Percentiles rank a stretch among this genome's conserved stretches.
Conservation (phyloP, 495 filamentous ascomycete genomes). For the Evansstolkia leycettana region DNA sequence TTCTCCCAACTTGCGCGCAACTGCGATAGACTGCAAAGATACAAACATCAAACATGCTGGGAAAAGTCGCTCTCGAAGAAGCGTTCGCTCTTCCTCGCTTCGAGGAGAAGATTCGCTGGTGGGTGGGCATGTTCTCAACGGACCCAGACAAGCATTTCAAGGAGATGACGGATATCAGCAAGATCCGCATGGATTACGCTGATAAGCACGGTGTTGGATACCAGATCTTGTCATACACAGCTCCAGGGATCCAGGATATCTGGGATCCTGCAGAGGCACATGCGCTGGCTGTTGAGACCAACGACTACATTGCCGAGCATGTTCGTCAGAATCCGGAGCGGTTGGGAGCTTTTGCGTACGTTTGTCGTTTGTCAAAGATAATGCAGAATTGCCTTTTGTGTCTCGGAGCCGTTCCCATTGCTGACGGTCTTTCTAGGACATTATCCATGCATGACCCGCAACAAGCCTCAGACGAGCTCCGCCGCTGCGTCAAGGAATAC, state of each 20-base stretch:
- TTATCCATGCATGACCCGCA: slow-evolving; percentile 42
- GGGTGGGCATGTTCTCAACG: slow-evolving; percentile 5
- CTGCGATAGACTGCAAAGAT: background rate
- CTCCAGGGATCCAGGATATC: slow-evolving; percentile 47
- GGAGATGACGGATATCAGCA: slow-evolving; percentile 37
- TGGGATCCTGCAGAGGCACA: slow-evolving; percentile 33
- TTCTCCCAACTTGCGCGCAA: too few relatives aligned
- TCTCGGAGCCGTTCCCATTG: slow-evolving; percentile 1
- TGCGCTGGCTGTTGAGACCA: slow-evolving; percentile 35
- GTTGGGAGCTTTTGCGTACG: slow-evolving; percentile 44
- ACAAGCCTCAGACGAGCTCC: slow-evolving; percentile 42
- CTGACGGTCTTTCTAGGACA: slow-evolving; percentile 11
- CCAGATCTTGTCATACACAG: slow-evolving; percentile 44
- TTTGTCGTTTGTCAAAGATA: background rate
- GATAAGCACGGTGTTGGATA: slow-evolving; percentile 49
- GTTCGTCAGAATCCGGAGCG: slow-evolving; percentile 37
- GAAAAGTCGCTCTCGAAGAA: slow-evolving; percentile 41
- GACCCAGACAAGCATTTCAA: slow-evolving; percentile 22
- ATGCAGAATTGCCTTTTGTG: too few relatives aligned
- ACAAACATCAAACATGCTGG: slow-evolving; percentile 27
- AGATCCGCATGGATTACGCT: slow-evolving; percentile 36
- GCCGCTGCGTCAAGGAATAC: slow-evolving; percentile 39
- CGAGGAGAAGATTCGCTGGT: slow-evolving; percentile 19
- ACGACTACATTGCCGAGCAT: slow-evolving; percentile 44
- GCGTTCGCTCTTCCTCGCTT: slow-evolving; percentile 37